Evolutionary conservation across 306 rosid genomes (phyloP).

Genomic region (Prunus campanulata): DNA sequence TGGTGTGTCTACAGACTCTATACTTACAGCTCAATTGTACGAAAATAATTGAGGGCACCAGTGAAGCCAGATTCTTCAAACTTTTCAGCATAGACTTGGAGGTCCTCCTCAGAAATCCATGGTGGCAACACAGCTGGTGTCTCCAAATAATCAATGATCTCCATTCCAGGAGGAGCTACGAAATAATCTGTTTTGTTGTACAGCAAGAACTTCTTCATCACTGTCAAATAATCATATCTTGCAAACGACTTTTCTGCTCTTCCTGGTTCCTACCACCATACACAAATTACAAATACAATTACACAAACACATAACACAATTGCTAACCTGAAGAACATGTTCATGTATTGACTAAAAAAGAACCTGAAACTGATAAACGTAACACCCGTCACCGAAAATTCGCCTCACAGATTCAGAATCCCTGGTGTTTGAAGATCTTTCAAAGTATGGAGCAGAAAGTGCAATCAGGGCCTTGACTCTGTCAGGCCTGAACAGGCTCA

Average conservation of each 20-base stretch:
- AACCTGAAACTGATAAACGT: slow-evolving; percentile 69
- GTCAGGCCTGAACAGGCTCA: slow-evolving; percentile 63
- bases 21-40: slow-evolving; percentile 60
- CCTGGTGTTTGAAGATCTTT: slow-evolving; percentile 42
- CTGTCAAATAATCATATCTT: slow-evolving; percentile 65
- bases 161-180: slow-evolving; percentile 57
- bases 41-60: slow-evolving; percentile 69
- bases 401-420: slow-evolving; percentile 36
- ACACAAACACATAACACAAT: not conserved
- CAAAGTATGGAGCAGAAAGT: slow-evolving; percentile 45
- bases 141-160: slow-evolving; percentile 60
- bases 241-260: slow-evolving; percentile 77
- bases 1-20: not conserved
- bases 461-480: slow-evolving; percentile 57
- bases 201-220: slow-evolving; percentile 67
- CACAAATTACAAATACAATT: not conserved
- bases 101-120: slow-evolving; percentile 71
- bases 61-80: slow-evolving; percentile 78
- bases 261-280: slow-evolving; percentile 55
- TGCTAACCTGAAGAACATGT: not conserved
- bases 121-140: slow-evolving; percentile 61
- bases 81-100: slow-evolving; percentile 57
- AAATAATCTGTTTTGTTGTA: slow-evolving; percentile 19
- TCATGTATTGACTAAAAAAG: not conserved
- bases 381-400: slow-evolving; percentile 39